A percentile compares a stretch with the other conserved stretches of the same genome.
Conservation (phyloP, 768 basidiomycete species). For the Pisolithus microcarpus region DNA sequence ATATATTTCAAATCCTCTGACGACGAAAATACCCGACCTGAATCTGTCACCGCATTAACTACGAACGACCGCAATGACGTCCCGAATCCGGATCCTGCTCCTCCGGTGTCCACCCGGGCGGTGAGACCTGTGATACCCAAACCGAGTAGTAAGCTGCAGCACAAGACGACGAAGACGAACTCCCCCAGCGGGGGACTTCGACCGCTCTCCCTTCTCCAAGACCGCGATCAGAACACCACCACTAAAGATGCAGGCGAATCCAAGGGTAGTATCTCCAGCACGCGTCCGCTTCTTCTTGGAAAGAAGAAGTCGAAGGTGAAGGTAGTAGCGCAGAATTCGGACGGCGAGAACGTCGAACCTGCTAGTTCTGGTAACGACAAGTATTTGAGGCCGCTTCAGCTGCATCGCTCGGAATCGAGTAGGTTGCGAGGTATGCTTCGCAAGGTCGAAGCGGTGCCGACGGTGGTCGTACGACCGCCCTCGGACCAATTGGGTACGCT, state of each 20-base stretch:
- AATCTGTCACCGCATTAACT: not conserved
- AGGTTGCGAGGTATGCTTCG: constrained; percentile 53
- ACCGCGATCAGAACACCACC: constrained; percentile 33
- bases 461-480: constrained; percentile 56
- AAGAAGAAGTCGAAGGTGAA: constrained; percentile 44
- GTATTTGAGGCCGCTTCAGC: constrained; percentile 52
- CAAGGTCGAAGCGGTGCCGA: constrained; percentile 49
- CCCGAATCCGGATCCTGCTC: constrained; percentile 29
- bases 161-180: constrained; percentile 31
- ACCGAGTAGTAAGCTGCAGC: constrained; percentile 36
- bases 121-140: constrained; percentile 51
- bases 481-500: constrained; percentile 42
- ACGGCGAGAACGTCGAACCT: constrained; percentile 26
- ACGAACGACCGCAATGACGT: constrained; percentile 1
- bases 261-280: constrained; percentile 20
- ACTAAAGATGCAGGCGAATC: constrained; percentile 26
- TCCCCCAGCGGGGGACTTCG: constrained; percentile 47
- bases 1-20: constrained; percentile 50
- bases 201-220: constrained; percentile 55
- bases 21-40: constrained; percentile 30
- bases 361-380: constrained; percentile 37
- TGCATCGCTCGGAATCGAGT: constrained; percentile 56
- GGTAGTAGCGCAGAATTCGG: constrained; percentile 16
- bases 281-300: constrained; percentile 50
- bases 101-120: constrained; percentile 40